phyloP scores from a whole-genome alignment of 805 yeast genomes.

The Vanderwaltozyma tropicalis region DNA sequence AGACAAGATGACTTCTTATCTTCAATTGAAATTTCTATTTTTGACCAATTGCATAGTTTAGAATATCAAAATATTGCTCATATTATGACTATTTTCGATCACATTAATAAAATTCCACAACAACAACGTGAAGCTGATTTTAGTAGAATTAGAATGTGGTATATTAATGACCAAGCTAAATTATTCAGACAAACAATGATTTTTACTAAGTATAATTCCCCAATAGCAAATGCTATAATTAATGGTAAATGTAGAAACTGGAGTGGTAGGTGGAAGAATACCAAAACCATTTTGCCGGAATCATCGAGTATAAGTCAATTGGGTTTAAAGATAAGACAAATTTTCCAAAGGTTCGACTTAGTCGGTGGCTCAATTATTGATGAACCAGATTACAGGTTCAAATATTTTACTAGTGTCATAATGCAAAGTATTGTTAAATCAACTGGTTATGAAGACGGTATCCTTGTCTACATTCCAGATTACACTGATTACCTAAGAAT shows the following conservation, averaged over 20 bases:
- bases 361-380: constrained; percentile 36
- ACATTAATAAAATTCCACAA: constrained; percentile 67
- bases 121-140: constrained; percentile 80
- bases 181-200: constrained; percentile 68
- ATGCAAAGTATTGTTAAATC: constrained; percentile 59
- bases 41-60: constrained; percentile 78
- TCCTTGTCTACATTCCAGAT: constrained; percentile 70
- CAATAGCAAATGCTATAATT: constrained; percentile 62
- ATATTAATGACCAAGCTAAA: constrained; percentile 70
- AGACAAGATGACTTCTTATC: constrained; percentile 74
- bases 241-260: constrained; percentile 42
- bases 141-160: constrained; percentile 85
- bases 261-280: constrained; percentile 50
- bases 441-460: constrained; percentile 59
- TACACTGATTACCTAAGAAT: constrained; percentile 79
- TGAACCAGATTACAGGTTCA: constrained; percentile 79
- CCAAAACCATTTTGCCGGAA: constrained; percentile 34
- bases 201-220: constrained; percentile 68
- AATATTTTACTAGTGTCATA: constrained; percentile 61
- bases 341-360: constrained; percentile 61
- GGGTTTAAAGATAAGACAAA: constrained; percentile 57
- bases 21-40: constrained; percentile 70
- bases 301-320: constrained; percentile 51
- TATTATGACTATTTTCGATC: constrained; percentile 55
- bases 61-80: constrained; percentile 94